Evolutionary conservation across 345 rosid species (phyloP).

Genomic region (Pugionium cornutum): DNA sequence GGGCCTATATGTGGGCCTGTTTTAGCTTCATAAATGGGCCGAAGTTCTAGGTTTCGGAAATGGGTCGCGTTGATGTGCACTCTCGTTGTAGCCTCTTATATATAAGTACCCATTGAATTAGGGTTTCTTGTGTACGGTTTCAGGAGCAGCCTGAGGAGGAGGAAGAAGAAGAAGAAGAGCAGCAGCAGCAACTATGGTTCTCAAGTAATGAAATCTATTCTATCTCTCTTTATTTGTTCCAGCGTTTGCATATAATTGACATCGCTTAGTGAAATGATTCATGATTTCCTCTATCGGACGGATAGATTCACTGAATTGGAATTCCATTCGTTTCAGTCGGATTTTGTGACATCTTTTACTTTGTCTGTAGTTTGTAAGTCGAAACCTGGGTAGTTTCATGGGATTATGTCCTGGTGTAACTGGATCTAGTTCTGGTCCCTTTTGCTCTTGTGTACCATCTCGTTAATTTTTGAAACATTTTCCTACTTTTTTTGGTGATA

Average conservation of each 20-base stretch:
- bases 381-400: not conserved
- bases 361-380: not conserved
- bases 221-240: not conserved
- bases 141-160: slow-evolving; percentile 32
- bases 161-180: slow-evolving; percentile 2
- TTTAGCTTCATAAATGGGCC: no score
- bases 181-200: slow-evolving; percentile 41
- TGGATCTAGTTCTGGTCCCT: slow-evolving; percentile 13
- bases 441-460: not conserved
- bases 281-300: not conserved
- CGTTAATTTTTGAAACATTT: not conserved
- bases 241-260: not conserved
- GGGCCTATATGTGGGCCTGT: no score
- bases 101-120: slow-evolving; percentile 27
- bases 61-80: not conserved
- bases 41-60: not conserved
- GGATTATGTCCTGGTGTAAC: not conserved
- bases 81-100: slow-evolving; percentile 26
- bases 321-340: not conserved
- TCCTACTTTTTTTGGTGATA: no score
- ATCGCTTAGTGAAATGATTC: slow-evolving; percentile 6
- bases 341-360: not conserved
- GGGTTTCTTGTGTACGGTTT: slow-evolving; percentile 9
- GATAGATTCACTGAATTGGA: not conserved
- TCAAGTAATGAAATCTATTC: slow-evolving; percentile 36